Evolutionary conservation across 305 asterid genomes (phyloP).

Genomic region (Stenogyne calaminthoides): DNA sequence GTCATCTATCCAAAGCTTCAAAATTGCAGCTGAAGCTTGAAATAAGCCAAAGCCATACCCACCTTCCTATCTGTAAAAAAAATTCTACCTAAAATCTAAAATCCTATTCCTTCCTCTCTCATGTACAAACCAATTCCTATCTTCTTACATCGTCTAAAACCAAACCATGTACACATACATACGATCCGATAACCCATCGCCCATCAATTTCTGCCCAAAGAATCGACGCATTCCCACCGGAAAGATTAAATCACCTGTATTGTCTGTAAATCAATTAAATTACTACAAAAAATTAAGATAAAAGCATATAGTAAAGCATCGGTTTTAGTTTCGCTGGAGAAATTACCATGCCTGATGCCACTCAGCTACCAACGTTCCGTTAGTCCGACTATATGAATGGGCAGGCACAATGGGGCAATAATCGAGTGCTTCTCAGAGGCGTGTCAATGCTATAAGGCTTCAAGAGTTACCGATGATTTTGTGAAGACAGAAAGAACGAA

Average conservation of each 20-base stretch:
- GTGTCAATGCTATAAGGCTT: constrained; percentile 64
- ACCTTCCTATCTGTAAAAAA: constrained; percentile 36
- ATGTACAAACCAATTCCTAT: constrained; percentile 60
- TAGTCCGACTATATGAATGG: constrained; percentile 28
- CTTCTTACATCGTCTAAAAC: constrained; percentile 52
- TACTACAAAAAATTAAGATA: neutral
- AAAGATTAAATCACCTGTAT: neutral
- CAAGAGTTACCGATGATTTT: constrained; percentile 82
- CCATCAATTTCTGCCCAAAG: constrained; percentile 17
- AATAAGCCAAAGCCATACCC: constrained; percentile 40
- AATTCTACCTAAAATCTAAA: constrained; percentile 28
- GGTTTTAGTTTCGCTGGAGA: constrained; percentile 4
- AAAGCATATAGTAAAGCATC: neutral
- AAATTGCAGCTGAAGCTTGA: constrained; percentile 62
- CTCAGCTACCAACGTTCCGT: constrained; percentile 11
- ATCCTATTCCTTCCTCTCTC: constrained; percentile 47
- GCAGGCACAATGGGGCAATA: constrained; percentile 30
- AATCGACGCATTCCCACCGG: neutral
- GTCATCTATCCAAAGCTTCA: constrained; percentile 39
- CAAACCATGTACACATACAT: constrained; percentile 47
- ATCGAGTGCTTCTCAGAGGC: constrained; percentile 26
- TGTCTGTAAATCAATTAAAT: neutral
- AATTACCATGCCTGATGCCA: constrained; percentile 39
- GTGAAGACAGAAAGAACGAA: constrained; percentile 96
- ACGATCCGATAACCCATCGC: constrained; percentile 25